A percentile compares a stretch with the other conserved stretches of the same genome.
phyloP scores from a whole-genome alignment of 2,329 filamentous ascomycete species.

The Fusarium sp. region DNA sequence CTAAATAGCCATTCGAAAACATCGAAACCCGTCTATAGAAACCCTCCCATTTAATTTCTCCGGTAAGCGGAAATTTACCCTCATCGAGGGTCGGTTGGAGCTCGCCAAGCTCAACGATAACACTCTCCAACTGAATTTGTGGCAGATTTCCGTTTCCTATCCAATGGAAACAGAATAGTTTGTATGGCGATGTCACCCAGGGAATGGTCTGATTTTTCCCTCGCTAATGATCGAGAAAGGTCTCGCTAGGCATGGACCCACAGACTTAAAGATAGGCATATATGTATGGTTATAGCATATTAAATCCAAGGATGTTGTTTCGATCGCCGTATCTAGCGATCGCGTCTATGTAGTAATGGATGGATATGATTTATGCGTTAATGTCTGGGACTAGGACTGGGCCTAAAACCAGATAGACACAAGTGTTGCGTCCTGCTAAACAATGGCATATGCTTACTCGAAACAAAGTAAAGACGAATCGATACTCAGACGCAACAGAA shows the following conservation, averaged over 20 bases:
- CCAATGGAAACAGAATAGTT: not conserved
- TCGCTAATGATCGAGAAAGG: not conserved
- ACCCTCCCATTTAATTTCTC: not conserved
- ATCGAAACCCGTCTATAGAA: too few species aligned
- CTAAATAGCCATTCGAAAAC: not conserved
- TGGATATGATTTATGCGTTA: slow-evolving; percentile 12
- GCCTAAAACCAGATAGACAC: not conserved
- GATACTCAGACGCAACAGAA: slow-evolving; percentile 17
- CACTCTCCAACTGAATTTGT: not conserved
- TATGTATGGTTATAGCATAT: not conserved
- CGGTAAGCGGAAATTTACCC: not conserved
- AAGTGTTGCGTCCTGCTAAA: not conserved
- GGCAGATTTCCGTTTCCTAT: not conserved
- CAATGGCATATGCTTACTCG: slow-evolving; percentile 2
- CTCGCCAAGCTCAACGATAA: not conserved
- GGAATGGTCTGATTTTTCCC: not conserved
- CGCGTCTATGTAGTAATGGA: not conserved
- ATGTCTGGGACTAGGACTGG: not conserved
- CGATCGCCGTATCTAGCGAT: slow-evolving; percentile 28
- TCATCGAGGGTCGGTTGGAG: not conserved
- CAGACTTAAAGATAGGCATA: not conserved
- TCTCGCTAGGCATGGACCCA: not conserved
- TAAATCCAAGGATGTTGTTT: slow-evolving; percentile 19
- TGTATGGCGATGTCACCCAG: not conserved
- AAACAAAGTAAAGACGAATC: slow-evolving; percentile 28